Percentiles rank a stretch among this genome's conserved stretches.
These are phyloP conservation scores for Metschnikowia cubensis DNA, from an alignment of 805 yeast genomes.

Conservation along the genomic window DNA sequence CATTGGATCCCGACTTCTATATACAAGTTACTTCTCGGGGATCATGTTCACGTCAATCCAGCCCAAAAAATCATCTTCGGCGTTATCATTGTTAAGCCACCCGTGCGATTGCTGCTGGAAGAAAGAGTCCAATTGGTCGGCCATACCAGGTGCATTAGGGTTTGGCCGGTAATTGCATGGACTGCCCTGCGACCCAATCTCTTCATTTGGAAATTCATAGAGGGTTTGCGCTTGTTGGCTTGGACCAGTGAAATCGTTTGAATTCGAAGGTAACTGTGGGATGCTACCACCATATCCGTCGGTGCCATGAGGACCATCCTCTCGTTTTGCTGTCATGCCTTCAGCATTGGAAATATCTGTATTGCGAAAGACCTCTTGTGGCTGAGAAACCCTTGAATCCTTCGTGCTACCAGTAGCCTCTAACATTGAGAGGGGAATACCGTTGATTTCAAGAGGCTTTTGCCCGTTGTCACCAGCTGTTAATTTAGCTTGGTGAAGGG, in stretches of 20 bases:
- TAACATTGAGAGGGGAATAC: slow-evolving; percentile 66
- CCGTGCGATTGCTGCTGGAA: slow-evolving; percentile 81
- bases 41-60: slow-evolving; percentile 77
- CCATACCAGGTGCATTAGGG: slow-evolving; percentile 15
- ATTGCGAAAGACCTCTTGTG: not conserved
- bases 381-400: slow-evolving; percentile 5
- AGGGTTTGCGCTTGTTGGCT: not conserved
- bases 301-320: not conserved
- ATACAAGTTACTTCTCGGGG: slow-evolving; percentile 10
- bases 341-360: not conserved
- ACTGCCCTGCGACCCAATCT: slow-evolving; percentile 5
- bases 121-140: slow-evolving; percentile 49
- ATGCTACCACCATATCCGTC: not conserved
- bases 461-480: slow-evolving; percentile 57
- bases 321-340: not conserved
- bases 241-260: not conserved
- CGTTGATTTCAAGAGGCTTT: slow-evolving; percentile 57
- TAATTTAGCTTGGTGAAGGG: slow-evolving; percentile 54
- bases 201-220: slow-evolving; percentile 7
- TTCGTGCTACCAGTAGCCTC: slow-evolving; percentile 73
- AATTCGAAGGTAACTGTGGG: not conserved
- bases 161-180: slow-evolving; percentile 7
- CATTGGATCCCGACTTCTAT: not conserved
- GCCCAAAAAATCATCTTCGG: slow-evolving; percentile 84
- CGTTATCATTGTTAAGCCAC: slow-evolving; percentile 66